These are phyloP conservation scores for Tulasnella sp. DNA, from an alignment of 768 basidiomycete genomes.

Conservation along the genomic window DNA sequence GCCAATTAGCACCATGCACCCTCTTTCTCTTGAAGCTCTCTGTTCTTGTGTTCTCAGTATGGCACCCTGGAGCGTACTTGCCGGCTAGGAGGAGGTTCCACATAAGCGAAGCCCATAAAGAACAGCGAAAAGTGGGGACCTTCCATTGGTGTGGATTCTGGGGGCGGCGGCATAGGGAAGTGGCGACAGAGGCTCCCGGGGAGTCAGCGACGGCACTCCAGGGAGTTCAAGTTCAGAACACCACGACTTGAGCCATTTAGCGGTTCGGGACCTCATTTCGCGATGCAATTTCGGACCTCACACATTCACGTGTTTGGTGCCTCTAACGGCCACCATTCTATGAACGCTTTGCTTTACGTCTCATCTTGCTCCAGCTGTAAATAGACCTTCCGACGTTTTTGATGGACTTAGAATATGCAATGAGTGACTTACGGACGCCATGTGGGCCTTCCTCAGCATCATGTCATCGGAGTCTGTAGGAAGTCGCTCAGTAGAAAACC, in stretches of 20 bases:
- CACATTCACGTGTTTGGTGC: too few species aligned
- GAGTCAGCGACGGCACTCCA: not conserved
- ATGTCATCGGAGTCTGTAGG: too few species aligned
- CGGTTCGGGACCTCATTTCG: too few species aligned
- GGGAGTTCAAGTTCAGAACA: not conserved
- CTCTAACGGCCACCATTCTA: too few species aligned
- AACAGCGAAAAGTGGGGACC: not conserved
- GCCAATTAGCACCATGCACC: not conserved
- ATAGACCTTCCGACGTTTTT: too few species aligned
- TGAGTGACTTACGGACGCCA: too few species aligned
- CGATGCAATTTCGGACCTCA: too few species aligned
- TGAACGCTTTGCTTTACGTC: too few species aligned
- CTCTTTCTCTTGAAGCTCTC: not conserved
- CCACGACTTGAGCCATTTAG: not conserved
- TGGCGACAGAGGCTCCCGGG: not conserved
- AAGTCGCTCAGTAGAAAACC: too few species aligned
- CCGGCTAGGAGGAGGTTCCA: constrained; percentile 28
- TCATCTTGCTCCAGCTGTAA: too few species aligned
- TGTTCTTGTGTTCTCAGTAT: constrained; percentile 1
- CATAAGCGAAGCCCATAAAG: constrained; percentile 25
- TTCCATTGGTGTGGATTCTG: not conserved
- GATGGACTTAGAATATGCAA: too few species aligned
- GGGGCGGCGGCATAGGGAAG: not conserved
- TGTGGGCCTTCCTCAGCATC: too few species aligned
- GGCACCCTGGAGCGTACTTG: constrained; percentile 26